Base-by-base conservation (phyloP, 495 filamentous ascomycete genomes). In the Aspergillus incahuasiensis region DNA sequence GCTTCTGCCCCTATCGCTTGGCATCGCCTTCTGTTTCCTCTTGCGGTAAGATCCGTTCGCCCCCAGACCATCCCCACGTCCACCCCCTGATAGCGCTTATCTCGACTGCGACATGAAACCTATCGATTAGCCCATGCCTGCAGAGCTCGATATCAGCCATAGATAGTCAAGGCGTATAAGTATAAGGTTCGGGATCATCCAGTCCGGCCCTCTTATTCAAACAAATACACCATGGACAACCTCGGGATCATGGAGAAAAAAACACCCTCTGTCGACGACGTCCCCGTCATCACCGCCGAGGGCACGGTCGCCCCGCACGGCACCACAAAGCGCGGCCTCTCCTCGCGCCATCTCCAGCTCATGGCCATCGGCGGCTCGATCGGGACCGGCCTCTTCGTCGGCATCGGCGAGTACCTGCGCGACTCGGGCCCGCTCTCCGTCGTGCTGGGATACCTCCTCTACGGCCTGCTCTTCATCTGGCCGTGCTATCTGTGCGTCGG, bases 351-450 rank as follows among this genome's bases (percentile, higher is more conserved):
- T 72, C 65, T 88, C 4, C 79, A 79, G 64, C 80, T 88, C 79
- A 87, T 88, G 78, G 85, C 84, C 1, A 77, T 87, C 22, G 87
- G 88, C 56, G 87, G 86, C 15, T 87, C 87, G 0, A 86, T 91
- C 62, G 87, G 87, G 21, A 91, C 87, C 1, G 87, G 87, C 44
- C 74, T 91, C 25, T 91, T 91, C 71, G 72, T 91, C 18, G 86
- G 88, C 41, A 88, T 84, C 48, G 87, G 88, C 18, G 74, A 73
- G 24, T 86, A 86, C n/a, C 76, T 91, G 45, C 76, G 78, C 13
- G 80, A 78, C 54, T 74, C 85, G 24, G 86, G 87, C 12, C 88
- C 87, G 15, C 71, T 85, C 4, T 86, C 81, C 5, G 72, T 87
- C 32, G 74, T 92, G 20, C 73, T 91, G 25, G 83, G 85, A 11